phyloP scores from a whole-genome alignment of 352 stramenopile genomes.

The Globisporangium nunn region DNA sequence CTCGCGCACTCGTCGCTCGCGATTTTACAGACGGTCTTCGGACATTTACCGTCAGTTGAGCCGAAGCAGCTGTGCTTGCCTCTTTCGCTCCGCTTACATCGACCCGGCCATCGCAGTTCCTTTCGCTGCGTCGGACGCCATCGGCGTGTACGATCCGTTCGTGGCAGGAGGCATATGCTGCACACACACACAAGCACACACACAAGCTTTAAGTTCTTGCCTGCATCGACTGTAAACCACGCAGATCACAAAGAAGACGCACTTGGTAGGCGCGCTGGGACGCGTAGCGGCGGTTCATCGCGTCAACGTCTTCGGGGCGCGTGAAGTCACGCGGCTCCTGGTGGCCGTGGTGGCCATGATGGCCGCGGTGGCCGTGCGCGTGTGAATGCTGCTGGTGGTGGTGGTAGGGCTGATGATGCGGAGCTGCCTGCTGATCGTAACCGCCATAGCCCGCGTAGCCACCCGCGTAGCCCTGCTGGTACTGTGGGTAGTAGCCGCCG shows the following conservation, averaged over 20 bases:
- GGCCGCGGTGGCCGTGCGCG: conserved; percentile 20
- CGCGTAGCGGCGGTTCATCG: conserved; percentile 74
- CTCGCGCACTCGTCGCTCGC: too few species aligned
- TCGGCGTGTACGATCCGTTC: conserved; percentile 55
- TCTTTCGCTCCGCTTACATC: conserved; percentile 26
- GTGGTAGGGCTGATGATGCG: conserved; percentile 30
- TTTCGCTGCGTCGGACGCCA: conserved; percentile 56
- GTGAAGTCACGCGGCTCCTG: conserved; percentile 68
- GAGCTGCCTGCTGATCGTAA: conserved; percentile 36
- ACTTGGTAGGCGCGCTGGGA: conserved; percentile 78
- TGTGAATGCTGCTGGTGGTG: conserved; percentile 24
- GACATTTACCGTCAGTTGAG: neutral
- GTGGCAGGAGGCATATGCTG: conserved; percentile 67
- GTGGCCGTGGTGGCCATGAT: conserved; percentile 26
- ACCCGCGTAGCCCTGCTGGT: conserved; percentile 33
- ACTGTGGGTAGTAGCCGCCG: conserved; percentile 51
- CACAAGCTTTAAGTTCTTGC: neutral
- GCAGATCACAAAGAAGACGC: conserved; percentile 5
- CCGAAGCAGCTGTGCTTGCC: neutral
- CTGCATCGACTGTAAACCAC: neutral
- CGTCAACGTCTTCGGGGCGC: conserved; percentile 58
- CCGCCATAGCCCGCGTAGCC: conserved; percentile 42
- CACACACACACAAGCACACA: conserved; percentile 1
- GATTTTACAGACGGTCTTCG: too few species aligned
- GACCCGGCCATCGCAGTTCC: conserved; percentile 75